Conservation (phyloP, 768 basidiomycete species). For the Mycena metata region DNA sequence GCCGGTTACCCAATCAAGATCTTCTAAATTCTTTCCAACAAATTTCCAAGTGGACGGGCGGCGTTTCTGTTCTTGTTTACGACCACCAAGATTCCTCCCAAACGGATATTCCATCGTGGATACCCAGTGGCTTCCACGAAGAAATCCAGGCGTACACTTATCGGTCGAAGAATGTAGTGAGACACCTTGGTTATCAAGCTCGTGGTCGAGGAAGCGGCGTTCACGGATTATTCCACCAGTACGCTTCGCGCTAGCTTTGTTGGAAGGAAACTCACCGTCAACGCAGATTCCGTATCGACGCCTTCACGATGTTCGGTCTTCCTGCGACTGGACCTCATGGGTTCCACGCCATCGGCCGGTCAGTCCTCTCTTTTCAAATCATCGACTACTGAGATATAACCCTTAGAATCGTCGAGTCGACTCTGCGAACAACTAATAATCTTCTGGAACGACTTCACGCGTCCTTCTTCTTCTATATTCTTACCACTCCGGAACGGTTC, state of each 20-base stretch:
- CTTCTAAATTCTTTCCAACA: constrained; percentile 84
- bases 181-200: constrained; percentile 81
- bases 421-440: constrained; percentile 92
- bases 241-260: constrained; percentile 39
- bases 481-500: constrained; percentile 74
- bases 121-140: constrained; percentile 60
- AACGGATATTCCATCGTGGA: constrained; percentile 56
- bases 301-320: constrained; percentile 89
- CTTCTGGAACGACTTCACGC: constrained; percentile 96
- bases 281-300: constrained; percentile 91
- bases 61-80: constrained; percentile 85
- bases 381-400: constrained; percentile 14
- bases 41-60: constrained; percentile 79
- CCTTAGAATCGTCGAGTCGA: constrained; percentile 84
- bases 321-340: constrained; percentile 95
- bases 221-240: constrained; percentile 93
- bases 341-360: constrained; percentile 94
- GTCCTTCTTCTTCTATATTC: constrained; percentile 96
- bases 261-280: constrained; percentile 17
- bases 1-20: constrained; percentile 96
- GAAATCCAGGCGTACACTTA: constrained; percentile 66
- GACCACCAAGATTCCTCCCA: constrained; percentile 72
- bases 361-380: constrained; percentile 43
- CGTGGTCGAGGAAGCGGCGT: constrained; percentile 87
- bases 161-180: constrained; percentile 75